Conservation (phyloP, 805 yeast species). For the Kuraishia hungarica region DNA sequence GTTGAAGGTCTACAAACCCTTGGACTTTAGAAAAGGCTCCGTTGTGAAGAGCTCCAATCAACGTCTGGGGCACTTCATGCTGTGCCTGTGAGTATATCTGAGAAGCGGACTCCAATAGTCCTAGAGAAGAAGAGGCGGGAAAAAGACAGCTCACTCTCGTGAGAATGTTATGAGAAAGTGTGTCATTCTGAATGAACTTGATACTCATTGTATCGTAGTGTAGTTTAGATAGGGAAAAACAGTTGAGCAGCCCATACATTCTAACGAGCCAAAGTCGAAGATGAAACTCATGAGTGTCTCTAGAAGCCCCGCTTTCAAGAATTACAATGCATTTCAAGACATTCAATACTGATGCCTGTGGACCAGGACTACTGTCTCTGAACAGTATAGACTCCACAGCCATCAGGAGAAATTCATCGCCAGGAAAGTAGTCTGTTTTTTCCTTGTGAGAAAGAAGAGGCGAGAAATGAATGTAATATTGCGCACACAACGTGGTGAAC, state of each 20-base stretch:
- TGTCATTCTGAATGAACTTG: conserved; percentile 71
- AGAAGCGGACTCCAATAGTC: conserved; percentile 26
- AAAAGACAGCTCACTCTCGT: conserved; percentile 36
- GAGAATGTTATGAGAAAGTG: conserved; percentile 45
- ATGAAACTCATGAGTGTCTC: conserved; percentile 68
- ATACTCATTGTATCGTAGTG: conserved; percentile 51
- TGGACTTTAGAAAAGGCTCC: conserved; percentile 57
- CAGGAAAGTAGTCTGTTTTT: conserved; percentile 63
- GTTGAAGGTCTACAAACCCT: conserved; percentile 56
- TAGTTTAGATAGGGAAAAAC: conserved; percentile 35
- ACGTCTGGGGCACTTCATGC: conserved; percentile 39
- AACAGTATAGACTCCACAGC: conserved; percentile 32
- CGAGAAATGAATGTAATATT: conserved; percentile 29
- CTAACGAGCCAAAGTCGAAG: conserved; percentile 63
- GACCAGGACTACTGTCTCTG: background rate
- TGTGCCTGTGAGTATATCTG: conserved; percentile 47
- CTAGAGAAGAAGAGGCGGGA: conserved; percentile 32
- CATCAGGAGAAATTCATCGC: conserved; percentile 56
- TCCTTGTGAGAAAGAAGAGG: conserved; percentile 28
- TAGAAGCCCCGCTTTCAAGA: conserved; percentile 44
- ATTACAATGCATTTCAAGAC: conserved; percentile 35
- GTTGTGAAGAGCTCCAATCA: conserved; percentile 46
- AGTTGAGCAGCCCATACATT: conserved; percentile 51
- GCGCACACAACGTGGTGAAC: conserved; percentile 24
- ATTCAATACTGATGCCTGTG: conserved; percentile 2